These are phyloP conservation scores for Colletotrichum musicola DNA, from an alignment of 2,329 filamentous ascomycete genomes.

Conservation along the genomic window DNA sequence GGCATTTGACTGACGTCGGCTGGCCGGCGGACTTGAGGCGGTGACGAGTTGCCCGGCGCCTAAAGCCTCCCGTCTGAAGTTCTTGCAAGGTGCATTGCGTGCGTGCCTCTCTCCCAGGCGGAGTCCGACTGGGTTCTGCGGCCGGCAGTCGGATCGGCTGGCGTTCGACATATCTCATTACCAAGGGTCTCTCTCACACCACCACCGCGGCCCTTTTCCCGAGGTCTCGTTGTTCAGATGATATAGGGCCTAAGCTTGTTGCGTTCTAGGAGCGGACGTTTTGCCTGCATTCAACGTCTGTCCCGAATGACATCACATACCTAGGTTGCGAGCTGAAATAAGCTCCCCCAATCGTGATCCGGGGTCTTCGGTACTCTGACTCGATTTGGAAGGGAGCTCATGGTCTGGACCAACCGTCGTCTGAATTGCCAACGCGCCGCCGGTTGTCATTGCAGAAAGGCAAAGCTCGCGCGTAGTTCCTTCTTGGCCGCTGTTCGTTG, in stretches of 20 bases:
- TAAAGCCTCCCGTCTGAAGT: conserved; percentile 1
- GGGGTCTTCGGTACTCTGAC: conserved; percentile 19
- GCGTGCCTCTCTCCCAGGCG: too few species aligned
- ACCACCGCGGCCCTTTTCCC: neutral
- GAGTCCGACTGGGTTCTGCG: neutral
- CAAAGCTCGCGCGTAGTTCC: neutral
- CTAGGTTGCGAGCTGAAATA: neutral
- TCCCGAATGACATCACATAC: conserved; percentile 12
- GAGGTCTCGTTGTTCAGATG: conserved; percentile 16
- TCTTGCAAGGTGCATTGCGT: neutral
- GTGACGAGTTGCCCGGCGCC: neutral
- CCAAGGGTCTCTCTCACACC: neutral
- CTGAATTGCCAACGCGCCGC: neutral
- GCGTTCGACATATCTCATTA: neutral
- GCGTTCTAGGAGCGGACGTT: neutral
- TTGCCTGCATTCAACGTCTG: neutral
- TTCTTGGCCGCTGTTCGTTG: neutral
- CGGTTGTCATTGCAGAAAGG: neutral
- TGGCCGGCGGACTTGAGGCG: neutral
- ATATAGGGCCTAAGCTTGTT: conserved; percentile 6
- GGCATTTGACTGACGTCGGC: conserved; percentile 16
- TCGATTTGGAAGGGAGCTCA: neutral
- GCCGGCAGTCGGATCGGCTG: neutral
- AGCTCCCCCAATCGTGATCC: too few species aligned
- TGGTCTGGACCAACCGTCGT: neutral